Conservation (phyloP, 805 yeast genomes). For the Candida alai region DNA sequence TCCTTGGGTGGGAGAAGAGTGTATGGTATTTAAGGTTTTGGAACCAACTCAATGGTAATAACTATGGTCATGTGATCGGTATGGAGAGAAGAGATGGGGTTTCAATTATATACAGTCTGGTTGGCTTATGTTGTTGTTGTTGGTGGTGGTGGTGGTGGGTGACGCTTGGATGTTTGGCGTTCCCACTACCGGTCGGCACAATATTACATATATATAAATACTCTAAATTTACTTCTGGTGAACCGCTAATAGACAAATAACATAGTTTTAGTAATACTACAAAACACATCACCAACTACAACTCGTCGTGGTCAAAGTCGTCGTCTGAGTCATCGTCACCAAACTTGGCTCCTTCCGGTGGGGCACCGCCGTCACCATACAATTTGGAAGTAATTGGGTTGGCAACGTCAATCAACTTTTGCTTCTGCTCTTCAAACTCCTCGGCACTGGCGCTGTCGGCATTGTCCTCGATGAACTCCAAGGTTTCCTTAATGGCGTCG, state of each 20-base stretch:
- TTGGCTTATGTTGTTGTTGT: too few relatives aligned
- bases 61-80: too few relatives aligned
- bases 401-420: conserved; percentile 70
- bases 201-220: conserved; percentile 1
- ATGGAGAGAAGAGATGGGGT: too few relatives aligned
- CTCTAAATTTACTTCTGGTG: not conserved
- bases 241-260: not conserved
- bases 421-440: conserved; percentile 91
- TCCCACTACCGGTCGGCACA: too few relatives aligned
- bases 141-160: too few relatives aligned
- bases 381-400: conserved; percentile 91
- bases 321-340: conserved; percentile 44
- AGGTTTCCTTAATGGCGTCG: conserved; percentile 83
- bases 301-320: conserved; percentile 44
- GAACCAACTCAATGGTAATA: too few relatives aligned
- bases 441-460: conserved; percentile 84
- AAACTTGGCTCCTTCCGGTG: conserved; percentile 35
- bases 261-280: not conserved
- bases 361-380: conserved; percentile 35
- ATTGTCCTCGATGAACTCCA: conserved; percentile 82
- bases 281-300: conserved; percentile 17
- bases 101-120: too few relatives aligned
- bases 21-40: too few relatives aligned
- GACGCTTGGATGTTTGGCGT: too few relatives aligned
- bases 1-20: too few relatives aligned